Base-by-base conservation (phyloP, 306 rosid species). In the Cajanus cajan region DNA sequence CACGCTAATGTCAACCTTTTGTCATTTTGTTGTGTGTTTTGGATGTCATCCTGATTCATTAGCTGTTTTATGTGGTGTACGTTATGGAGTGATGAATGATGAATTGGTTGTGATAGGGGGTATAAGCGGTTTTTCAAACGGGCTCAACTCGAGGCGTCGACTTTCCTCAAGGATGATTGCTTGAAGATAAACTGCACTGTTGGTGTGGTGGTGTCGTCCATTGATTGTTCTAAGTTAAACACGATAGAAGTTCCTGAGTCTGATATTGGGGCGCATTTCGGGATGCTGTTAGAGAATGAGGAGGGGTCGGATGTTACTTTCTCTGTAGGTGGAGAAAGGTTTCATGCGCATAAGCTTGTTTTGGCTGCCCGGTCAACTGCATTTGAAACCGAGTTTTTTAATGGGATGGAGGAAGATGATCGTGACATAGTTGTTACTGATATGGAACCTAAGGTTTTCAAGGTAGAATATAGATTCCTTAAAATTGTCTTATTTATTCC, bases 101-200 rank as follows among this genome's bases (percentile, higher is more conserved):
- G 64, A 0, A 19, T 40, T 80, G 45, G 52, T 21, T 37, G 4
- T 81, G 61, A 45, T 65, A 95, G 98, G 98, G 98, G 98, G 24
- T 95, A 95, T 82, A 95, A 95, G 45, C 91, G 98, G 5, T 95
- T 92, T 82, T 95, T 91, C 85, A 87, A 92, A 68, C 91, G 98
- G 68, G 87, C 93, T 45, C 83, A 88, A 78, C 98, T 95, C 1
- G 98, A 95, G 79, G 83, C 90, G 0, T 95, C 98, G 0, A 82
- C 83, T 36, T 95, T 87, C 74, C 96, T 95, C 6, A 95, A 95
- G 84, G 97, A 95, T 73, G 98, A 95, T 78, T 92, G 98, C 85
- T 84, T 95, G 91, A 95, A 89, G 88, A 95, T 95, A 70, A 95
- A 95, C 85, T 95, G 99, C 82, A 95, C 99, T 36, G 99, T 95